Evolutionary conservation across 2,329 filamentous ascomycete species (phyloP), one percentile per base, ranked within the genome.

Genomic region (Penicillium rolfsii): DNA sequence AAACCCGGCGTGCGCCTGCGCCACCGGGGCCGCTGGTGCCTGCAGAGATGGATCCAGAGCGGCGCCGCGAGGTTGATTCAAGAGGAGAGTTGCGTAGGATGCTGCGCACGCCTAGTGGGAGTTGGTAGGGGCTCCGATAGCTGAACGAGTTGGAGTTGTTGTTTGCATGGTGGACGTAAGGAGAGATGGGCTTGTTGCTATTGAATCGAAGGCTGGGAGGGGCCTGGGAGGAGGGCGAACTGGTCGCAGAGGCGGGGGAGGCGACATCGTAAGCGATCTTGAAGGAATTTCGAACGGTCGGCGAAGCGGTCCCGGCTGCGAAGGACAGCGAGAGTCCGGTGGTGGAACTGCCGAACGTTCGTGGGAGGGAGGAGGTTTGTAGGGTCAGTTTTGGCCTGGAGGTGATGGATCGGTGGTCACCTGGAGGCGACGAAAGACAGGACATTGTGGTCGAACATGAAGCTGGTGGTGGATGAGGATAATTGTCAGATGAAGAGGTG

Each of bases 211-310:
- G 65, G 60, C 50, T 72, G 40, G 60, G 55, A 36, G 70, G 59
- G 16, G 64, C 40, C 61, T 69, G 73, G 26, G 72, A 70, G 6
- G 72, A 70, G 5, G 76, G 71, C 5, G 75, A 79, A 14, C 72
- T 69, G 22, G 77, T 73, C 56, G 78, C 74, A 60, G 75, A 75
- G 45, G 76, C 65, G 57, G 80, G 72, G 26, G 70, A 72, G n/a
- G 73, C 65, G 41, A 76, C 70, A 43, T 85, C 81, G 66, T 85
- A 86, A 54, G 84, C 82, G 74, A 88, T 88, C 67, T 78, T 82
- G 70, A 87, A 86, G 55, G 86, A 88, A 73, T 88, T 88, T 67
- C 83, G 80, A 45, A 82, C 77, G 1, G 86, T 88, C 11, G 86
- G 86, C 7, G 86, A 87, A 33, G 82, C 80, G 1, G 75, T 73